These are phyloP conservation scores for Citrus glauca DNA, from an alignment of 345 rosid species.

Conservation along the genomic window DNA sequence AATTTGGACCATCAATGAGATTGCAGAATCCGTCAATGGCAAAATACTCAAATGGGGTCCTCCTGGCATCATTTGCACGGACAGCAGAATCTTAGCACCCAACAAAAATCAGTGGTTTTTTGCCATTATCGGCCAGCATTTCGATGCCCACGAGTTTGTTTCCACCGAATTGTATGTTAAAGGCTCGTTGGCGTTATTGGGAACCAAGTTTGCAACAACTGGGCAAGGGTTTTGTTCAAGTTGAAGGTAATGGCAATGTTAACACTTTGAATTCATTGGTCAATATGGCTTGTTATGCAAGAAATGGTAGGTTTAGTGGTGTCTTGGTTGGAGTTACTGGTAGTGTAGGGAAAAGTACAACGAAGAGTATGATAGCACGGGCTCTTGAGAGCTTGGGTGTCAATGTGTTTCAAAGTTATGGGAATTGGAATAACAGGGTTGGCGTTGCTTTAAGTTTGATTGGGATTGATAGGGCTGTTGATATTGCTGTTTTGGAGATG, in stretches of 20 bases:
- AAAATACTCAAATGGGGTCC: conserved; percentile 28
- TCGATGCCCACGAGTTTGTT: conserved; percentile 31
- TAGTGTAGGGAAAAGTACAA: conserved; percentile 30
- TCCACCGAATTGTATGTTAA: conserved; percentile 13
- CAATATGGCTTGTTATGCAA: conserved; percentile 20
- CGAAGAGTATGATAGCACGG: conserved; percentile 30
- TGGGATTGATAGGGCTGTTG: conserved; percentile 17
- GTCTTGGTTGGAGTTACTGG: conserved; percentile 21
- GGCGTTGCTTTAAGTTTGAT: conserved; percentile 32
- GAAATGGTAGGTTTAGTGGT: conserved; percentile 13
- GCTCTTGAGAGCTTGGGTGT: conserved; percentile 17
- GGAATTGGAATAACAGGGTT: conserved; percentile 26
- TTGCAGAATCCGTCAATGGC: conserved; percentile 27
- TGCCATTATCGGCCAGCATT: conserved; percentile 22
- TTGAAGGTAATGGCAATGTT: conserved; percentile 13
- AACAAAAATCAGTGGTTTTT: conserved; percentile 27
- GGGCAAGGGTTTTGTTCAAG: conserved; percentile 31
- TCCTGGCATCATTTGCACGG: conserved; percentile 26
- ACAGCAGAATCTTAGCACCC: conserved; percentile 29
- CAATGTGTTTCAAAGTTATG: conserved; percentile 23
- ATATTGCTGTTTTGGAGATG: conserved; percentile 28
- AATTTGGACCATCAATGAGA: conserved; percentile 16
- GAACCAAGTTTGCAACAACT: conserved; percentile 22
- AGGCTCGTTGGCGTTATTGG: conserved; percentile 31
- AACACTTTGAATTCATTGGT: conserved; percentile 13